Percentiles rank a stretch among this genome's conserved stretches.
Evolutionary conservation across 2,329 filamentous ascomycete genomes (phyloP).

Genomic region (Phyllachora maydis): DNA sequence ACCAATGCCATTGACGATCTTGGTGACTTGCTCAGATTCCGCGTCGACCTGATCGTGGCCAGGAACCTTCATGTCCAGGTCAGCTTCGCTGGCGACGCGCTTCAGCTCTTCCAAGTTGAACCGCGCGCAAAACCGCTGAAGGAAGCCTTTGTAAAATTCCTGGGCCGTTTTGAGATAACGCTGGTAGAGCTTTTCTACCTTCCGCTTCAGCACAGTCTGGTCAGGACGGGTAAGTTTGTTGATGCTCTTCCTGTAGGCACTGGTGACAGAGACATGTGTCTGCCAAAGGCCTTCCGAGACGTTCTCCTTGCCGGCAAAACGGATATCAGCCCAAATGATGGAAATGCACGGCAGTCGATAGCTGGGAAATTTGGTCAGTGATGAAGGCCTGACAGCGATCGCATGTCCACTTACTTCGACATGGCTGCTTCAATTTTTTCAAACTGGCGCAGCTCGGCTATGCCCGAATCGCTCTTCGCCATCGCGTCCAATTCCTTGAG

Average conservation of each 20-base stretch:
- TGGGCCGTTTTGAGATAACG: conserved; percentile 76
- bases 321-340: conserved; percentile 52
- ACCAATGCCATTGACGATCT: conserved; percentile 50
- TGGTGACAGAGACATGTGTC: conserved; percentile 58
- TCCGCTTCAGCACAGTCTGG: conserved; percentile 44
- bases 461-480: conserved; percentile 13
- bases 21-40: conserved; percentile 26
- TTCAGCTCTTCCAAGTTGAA: conserved; percentile 27
- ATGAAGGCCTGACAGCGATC: conserved; percentile 1
- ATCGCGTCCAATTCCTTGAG: conserved; percentile 21
- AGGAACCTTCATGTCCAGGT: conserved; percentile 12
- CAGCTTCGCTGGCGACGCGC: too few relatives aligned
- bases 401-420: conserved; percentile 17
- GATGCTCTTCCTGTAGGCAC: conserved; percentile 53
- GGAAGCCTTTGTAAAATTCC: conserved; percentile 72
- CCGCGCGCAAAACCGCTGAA: conserved; percentile 50
- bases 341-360: conserved; percentile 47
- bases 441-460: conserved; percentile 19
- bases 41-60: conserved; percentile 20
- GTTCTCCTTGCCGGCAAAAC: conserved; percentile 38
- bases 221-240: conserved; percentile 28
- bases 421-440: conserved; percentile 19
- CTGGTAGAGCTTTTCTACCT: conserved; percentile 62
- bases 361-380: conserved; percentile 3
- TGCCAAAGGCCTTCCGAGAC: conserved; percentile 61